phyloP scores from a whole-genome alignment of 108 stramenopile species.

The Halocafeteria seosinensis region DNA sequence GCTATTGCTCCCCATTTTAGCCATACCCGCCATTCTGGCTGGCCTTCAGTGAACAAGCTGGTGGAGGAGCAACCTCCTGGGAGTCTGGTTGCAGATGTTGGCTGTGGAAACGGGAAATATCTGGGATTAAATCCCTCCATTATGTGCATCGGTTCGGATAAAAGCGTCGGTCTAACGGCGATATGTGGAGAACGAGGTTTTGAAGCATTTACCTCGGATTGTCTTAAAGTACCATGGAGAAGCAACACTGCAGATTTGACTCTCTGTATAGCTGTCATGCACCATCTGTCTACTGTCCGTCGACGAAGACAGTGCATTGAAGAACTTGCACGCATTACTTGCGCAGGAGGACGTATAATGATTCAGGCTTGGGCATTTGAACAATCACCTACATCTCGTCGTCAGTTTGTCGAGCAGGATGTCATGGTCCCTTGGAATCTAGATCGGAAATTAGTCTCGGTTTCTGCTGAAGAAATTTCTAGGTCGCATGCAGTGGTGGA shows the following conservation, averaged over 20 bases:
- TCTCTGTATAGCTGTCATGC: slow-evolving; percentile 92
- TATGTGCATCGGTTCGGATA: slow-evolving; percentile 69
- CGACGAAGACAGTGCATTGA: slow-evolving; percentile 59
- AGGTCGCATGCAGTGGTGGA: slow-evolving; percentile 12
- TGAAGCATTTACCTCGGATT: slow-evolving; percentile 67
- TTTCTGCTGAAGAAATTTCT: not conserved
- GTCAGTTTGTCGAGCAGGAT: slow-evolving; percentile 62
- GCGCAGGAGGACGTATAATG: slow-evolving; percentile 58
- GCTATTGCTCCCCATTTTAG: slow-evolving; percentile 91
- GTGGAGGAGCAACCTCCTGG: slow-evolving; percentile 49
- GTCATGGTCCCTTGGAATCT: slow-evolving; percentile 93
- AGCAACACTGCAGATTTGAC: slow-evolving; percentile 68
- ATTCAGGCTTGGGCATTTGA: slow-evolving; percentile 92
- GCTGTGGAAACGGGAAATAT: slow-evolving; percentile 93
- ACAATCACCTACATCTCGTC: slow-evolving; percentile 44
- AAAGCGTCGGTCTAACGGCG: slow-evolving; percentile 48
- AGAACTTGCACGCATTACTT: slow-evolving; percentile 62
- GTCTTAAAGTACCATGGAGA: slow-evolving; percentile 62
- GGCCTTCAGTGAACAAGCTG: slow-evolving; percentile 80
- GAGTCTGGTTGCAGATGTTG: slow-evolving; percentile 75
- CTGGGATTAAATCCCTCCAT: slow-evolving; percentile 59
- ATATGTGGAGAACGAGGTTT: slow-evolving; percentile 33
- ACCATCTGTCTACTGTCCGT: slow-evolving; percentile 69
- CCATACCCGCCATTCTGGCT: slow-evolving; percentile 81
- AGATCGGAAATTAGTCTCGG: slow-evolving; percentile 44